Percentiles rank a stretch among this genome's conserved stretches.
Conservation (phyloP, 805 yeast species). For the Yarrowia keelungensis region DNA sequence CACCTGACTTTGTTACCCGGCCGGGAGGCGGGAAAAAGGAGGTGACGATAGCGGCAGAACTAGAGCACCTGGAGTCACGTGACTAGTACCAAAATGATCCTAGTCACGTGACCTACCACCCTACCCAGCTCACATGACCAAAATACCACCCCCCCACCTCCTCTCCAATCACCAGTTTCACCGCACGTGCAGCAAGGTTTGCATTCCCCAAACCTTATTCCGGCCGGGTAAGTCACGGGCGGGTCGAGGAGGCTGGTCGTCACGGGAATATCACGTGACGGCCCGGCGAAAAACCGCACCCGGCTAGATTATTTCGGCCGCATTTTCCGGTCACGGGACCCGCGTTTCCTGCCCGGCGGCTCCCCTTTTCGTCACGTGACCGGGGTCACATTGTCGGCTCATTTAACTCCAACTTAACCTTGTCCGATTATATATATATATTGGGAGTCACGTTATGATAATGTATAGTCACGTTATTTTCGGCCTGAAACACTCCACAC, state of each 20-base stretch:
- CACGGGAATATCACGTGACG: slow-evolving; percentile 24
- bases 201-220: background rate
- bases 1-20: slow-evolving; percentile 29
- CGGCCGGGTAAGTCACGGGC: slow-evolving; percentile 25
- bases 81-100: background rate
- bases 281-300: too few relatives aligned
- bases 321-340: background rate
- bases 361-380: slow-evolving; percentile 1
- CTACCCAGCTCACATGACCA: background rate
- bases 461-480: slow-evolving; percentile 36
- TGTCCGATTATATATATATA: slow-evolving; percentile 25
- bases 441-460: slow-evolving; percentile 38
- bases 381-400: slow-evolving; percentile 29
- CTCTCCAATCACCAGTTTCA: background rate
- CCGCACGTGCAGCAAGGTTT: slow-evolving; percentile 31
- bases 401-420: slow-evolving; percentile 34
- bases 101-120: background rate
- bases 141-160: background rate
- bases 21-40: background rate
- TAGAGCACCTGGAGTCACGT: background rate
- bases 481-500: background rate
- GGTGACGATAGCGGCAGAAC: too few relatives aligned
- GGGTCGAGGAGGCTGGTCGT: background rate
- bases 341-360: background rate
- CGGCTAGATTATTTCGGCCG: too few relatives aligned